Percentiles rank a stretch among this genome's conserved stretches.
phyloP scores from a whole-genome alignment of 176 grass and related monocot species.

The Dactylis glomerata region DNA sequence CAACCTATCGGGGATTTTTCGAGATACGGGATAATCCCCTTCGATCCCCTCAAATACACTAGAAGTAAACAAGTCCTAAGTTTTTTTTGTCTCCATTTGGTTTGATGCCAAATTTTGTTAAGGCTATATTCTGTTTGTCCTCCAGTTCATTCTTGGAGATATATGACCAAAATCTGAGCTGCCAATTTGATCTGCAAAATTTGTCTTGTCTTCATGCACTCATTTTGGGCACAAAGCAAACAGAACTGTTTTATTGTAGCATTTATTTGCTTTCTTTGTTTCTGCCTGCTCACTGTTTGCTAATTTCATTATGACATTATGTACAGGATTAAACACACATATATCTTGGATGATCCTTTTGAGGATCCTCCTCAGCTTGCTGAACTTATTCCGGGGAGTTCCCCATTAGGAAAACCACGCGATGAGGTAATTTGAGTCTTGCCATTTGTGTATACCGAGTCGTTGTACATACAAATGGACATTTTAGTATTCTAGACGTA shows the following conservation, averaged over 20 bases:
- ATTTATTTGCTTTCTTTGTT: neutral
- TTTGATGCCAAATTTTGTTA: neutral
- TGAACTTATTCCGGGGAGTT: conserved; percentile 88
- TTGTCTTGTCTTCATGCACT: neutral
- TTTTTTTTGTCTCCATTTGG: neutral
- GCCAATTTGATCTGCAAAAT: neutral
- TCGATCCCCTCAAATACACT: too few species aligned
- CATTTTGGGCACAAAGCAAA: neutral
- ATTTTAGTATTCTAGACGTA: neutral
- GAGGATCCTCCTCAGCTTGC: conserved; percentile 81
- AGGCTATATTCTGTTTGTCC: neutral
- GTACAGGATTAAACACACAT: conserved; percentile 95
- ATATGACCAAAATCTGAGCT: neutral
- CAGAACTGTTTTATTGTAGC: neutral
- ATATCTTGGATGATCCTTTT: conserved; percentile 95
- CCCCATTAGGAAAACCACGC: conserved; percentile 73
- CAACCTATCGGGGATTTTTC: too few species aligned
- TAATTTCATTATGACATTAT: conserved; percentile 18
- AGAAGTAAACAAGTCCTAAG: too few species aligned
- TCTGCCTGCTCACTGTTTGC: neutral
- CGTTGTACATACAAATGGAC: neutral
- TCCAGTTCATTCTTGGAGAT: neutral
- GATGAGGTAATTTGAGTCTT: conserved; percentile 60
- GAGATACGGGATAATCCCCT: too few species aligned
- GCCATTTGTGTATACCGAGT: neutral